Evolutionary conservation across 2,329 filamentous ascomycete genomes (phyloP), one percentile per base, ranked within the genome.

Genomic region (Rugonectria rugulosa): DNA sequence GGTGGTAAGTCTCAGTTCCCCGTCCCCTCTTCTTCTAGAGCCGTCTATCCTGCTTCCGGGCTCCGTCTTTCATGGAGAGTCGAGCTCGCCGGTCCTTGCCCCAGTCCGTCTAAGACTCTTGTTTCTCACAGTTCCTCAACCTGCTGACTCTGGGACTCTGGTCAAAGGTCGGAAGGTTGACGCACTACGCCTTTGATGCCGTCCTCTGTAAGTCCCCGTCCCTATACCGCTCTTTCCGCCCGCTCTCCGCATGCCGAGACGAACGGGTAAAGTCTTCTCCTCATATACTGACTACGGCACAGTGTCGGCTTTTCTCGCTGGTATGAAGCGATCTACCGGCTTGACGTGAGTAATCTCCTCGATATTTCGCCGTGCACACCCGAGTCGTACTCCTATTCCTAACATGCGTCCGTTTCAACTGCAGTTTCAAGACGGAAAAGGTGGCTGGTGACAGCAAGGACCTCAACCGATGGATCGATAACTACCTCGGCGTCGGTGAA

Each of bases 291-390:
- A 67, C 47, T 19, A 42, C 1, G n/a, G 9, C 20, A 26, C 57
- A 96, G 91, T 99, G 75, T 99, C 95, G 70, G 91, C 95, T 61
- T 94, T 98, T 75, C 88, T 99, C 65, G 95, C 95, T 32, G 95
- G 95, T 70, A 93, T 99, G 81, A 96, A 96, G 80, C 92, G 95
- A 68, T 97, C 94, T 63, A 98, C 95, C 59, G 95, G 95, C 70
- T 83, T 99, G 79, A 97, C 93, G 95, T 99, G 90, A 85, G 91
- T 89, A 41, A 66, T 57, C 62, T 34, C 47, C 23, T 10, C 43
- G 12, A 10, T 23, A 15, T 19, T 24, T 14, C 40, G 21, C 31
- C 23, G 4, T 43, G 31, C 31, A n/a, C 15, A 15, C n/a, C 44
- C n/a, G n/a, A n/a, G n/a, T 19, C 34, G 53, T 19, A 9, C 36